These are phyloP conservation scores for Scutellaria barbata DNA, from an alignment of 257 asterid genomes.

Conservation along the genomic window DNA sequence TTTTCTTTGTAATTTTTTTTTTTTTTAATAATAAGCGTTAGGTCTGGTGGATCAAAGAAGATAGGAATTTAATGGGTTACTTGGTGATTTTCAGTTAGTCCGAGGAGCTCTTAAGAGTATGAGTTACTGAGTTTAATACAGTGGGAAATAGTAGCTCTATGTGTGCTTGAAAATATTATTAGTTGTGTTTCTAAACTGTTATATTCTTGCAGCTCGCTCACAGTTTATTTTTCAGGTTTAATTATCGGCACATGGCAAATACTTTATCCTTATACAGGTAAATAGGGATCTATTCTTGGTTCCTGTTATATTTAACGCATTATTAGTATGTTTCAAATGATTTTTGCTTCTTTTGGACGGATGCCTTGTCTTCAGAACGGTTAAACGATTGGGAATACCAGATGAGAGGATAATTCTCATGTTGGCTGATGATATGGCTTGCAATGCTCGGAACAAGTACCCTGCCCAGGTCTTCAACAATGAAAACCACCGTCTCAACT, in stretches of 20 bases:
- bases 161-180: not conserved
- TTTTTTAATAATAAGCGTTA: not conserved
- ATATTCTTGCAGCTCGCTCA: slow-evolving; percentile 17
- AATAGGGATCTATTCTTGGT: slow-evolving; percentile 5
- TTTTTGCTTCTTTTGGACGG: not conserved
- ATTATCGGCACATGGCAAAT: slow-evolving; percentile 96
- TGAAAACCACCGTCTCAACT: slow-evolving; percentile 88
- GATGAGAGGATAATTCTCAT: slow-evolving; percentile 95
- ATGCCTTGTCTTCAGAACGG: slow-evolving; percentile 64
- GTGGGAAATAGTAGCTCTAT: not conserved
- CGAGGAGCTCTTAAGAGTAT: not conserved
- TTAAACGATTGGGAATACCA: slow-evolving; percentile 95
- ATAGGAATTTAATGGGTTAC: not conserved
- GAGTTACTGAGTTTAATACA: slow-evolving; percentile 10
- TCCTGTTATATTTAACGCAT: slow-evolving; percentile 4
- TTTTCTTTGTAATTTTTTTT: too few relatives aligned
- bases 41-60: slow-evolving; percentile 20
- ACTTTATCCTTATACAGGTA: slow-evolving; percentile 95
- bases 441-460: slow-evolving; percentile 93
- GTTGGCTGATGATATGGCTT: slow-evolving; percentile 99
- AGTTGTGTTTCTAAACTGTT: slow-evolving; percentile 15
- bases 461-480: slow-evolving; percentile 99
- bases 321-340: not conserved
- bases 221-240: slow-evolving; percentile 64
- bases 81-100: not conserved